Evolutionary conservation across 1,284 basidiomycete species (phyloP), one percentile per base, ranked within the genome.

Genomic region (Austropuccinia psidii): DNA sequence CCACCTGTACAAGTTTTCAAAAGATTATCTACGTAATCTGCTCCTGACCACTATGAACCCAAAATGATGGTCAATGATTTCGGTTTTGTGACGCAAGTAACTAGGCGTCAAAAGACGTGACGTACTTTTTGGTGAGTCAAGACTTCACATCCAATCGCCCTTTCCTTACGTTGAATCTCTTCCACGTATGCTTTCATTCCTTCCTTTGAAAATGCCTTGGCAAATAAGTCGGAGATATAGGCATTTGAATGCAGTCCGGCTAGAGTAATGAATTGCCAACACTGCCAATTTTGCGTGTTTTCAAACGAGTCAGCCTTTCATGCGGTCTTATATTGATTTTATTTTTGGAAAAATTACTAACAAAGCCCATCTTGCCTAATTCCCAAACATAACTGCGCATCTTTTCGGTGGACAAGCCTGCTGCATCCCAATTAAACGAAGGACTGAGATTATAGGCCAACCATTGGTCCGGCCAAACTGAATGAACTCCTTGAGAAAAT

Each of bases 361-460:
- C 77, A 77, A 81, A 90, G 86, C 91, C 91, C 83, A 92, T 90
- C 82, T 92, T 92, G 35, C 86, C 93, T 58, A 96, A 85, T 73
- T 95, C 90, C 91, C 91, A 93, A 41, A 93, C 84, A 80, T 94
- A 95, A 81, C 85, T 87, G 84, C 90, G 90, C 79, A 96, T 82
- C 75, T 88, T 87, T 6, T 84, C 82, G 76, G 90, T 79, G 50
- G 79, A 77, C 82, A 90, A 93, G 19, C 92, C 92, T 78, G 90
- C 88, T 13, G 85, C 86, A 33, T 86, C 84, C 93, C 93, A 96
- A 81, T 95, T 94, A 84, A 96, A 96, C 79, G 90, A 91, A 3
- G 92, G 93, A 78, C 90, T 92, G 75, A 95, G 83, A 81, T 95
- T 96, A 80, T 95, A 96, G n/a, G 94, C 92, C 77, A 96, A 87